Base-by-base conservation (phyloP, 768 basidiomycete genomes). In the Tulasnella sp. region DNA sequence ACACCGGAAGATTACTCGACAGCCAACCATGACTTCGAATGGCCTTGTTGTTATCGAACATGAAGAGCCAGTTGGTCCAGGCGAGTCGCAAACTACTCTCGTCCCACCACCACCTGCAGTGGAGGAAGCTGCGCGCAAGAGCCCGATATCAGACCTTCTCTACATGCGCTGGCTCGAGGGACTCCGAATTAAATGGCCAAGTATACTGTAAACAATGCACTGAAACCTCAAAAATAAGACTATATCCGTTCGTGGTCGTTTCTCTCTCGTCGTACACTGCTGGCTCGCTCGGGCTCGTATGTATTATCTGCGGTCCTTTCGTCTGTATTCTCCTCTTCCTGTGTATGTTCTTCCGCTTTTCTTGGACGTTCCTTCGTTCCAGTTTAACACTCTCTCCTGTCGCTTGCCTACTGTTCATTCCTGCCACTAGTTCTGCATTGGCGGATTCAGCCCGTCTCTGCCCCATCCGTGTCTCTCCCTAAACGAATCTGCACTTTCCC, bases 111-210 rank as follows among this genome's bases (percentile, higher is more conserved):
- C 83, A 87, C 42, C 82, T 80, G 71, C 82, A 83, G 36, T 87
- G 24, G 75, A 79, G 3, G 80, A 79, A 34, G 78, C 56, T 19
- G 44, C 74, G 16, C 92, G 84, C 79, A 83, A 72, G 83, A 85
- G 72, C 78, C 96, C 97, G 8, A 96, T 99, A 39, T 94, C 96
- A 31, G 97, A 99, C 84, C 89, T 99, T 81, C 87, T 99, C n/a
- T 99, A 98, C 85, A 92, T 97, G 89, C 91, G 97, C 74, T 99
- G 97, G 97, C 87, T 98, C 36, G 94, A 98, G 83, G 96, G 96
- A 3, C 86, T 98, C 76, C 92, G 91, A 85, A 87, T 96, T 83
- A 96, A 95, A 84, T 97, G 96, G 96, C 94, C 94, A 34, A 81
- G 81, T 73, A 78, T 83, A 58, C 77, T 82, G 21, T 80, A 62